phyloP scores from a whole-genome alignment of 768 basidiomycete species.

The Kwoniella sp. region DNA sequence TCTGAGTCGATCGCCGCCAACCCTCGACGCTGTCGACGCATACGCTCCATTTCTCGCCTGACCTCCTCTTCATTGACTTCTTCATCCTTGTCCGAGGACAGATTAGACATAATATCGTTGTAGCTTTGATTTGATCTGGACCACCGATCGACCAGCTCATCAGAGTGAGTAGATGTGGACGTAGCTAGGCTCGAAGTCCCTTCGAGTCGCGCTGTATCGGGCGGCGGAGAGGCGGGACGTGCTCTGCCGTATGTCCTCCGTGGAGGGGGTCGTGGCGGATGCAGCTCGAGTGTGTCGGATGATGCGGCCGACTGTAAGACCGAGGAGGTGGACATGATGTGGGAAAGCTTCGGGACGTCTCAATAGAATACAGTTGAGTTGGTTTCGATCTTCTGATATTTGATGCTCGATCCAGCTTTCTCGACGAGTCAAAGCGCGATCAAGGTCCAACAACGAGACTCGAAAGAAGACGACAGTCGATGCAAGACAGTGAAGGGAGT shows the following conservation, averaged over 20 bases:
- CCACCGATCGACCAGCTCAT: constrained; percentile 23
- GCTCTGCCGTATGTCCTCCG: constrained; percentile 21
- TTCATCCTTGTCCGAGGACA: constrained; percentile 18
- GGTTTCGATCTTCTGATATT: too few species aligned
- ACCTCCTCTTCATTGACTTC: constrained; percentile 19
- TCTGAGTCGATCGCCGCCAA: neutral
- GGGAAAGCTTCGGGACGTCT: neutral
- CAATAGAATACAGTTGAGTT: too few species aligned
- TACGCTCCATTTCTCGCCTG: constrained; percentile 22
- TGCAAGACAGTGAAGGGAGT: too few species aligned
- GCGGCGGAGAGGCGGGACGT: constrained; percentile 16
- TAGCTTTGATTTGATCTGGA: constrained; percentile 11
- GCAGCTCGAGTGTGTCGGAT: constrained; percentile 14
- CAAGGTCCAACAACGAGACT: too few species aligned
- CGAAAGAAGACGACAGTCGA: too few species aligned
- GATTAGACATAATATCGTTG: constrained; percentile 15
- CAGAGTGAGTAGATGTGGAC: constrained; percentile 9
- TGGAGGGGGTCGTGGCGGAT: constrained; percentile 16
- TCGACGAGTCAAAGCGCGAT: neutral
- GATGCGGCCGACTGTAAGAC: constrained; percentile 6
- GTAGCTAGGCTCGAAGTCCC: neutral
- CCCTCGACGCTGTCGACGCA: constrained; percentile 28
- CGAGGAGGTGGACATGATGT: neutral
- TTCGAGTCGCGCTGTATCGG: neutral
- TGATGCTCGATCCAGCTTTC: too few species aligned